Conservation (phyloP, 2,329 filamentous ascomycete species). For the Fusarium sp. region DNA sequence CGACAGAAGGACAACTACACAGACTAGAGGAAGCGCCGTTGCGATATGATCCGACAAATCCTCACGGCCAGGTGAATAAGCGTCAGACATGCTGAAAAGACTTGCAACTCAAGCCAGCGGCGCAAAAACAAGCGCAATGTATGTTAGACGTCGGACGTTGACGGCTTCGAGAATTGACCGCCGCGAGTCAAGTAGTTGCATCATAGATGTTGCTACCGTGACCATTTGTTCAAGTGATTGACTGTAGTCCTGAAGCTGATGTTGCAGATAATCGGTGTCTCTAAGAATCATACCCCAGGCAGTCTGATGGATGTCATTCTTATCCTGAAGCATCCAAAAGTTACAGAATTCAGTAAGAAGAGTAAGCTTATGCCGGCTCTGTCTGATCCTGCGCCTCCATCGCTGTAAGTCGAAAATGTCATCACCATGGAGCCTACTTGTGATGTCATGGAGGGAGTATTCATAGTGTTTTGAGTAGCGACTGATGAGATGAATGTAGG, state of each 20-base stretch:
- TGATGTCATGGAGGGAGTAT: background rate
- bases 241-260: background rate
- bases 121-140: rapidly evolving
- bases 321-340: rapidly evolving
- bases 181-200: background rate
- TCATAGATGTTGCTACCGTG: background rate
- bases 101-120: background rate
- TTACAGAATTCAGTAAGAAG: rapidly evolving
- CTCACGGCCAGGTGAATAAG: rapidly evolving
- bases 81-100: background rate
- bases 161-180: background rate
- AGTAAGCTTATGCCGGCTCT: rapidly evolving
- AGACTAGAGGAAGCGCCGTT: background rate
- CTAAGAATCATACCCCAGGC: rapidly evolving
- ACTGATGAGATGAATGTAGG: background rate
- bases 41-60: background rate
- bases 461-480: background rate
- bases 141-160: background rate
- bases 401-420: background rate
- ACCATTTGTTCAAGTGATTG: conserved; percentile 1
- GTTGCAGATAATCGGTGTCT: rapidly evolving
- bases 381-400: background rate
- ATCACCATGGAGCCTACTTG: rapidly evolving
- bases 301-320: rapidly evolving
- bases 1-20: rapidly evolving